Evolutionary conservation across 2,329 filamentous ascomycete species (phyloP).

Genomic region (Chaetomiaceae sp.): DNA sequence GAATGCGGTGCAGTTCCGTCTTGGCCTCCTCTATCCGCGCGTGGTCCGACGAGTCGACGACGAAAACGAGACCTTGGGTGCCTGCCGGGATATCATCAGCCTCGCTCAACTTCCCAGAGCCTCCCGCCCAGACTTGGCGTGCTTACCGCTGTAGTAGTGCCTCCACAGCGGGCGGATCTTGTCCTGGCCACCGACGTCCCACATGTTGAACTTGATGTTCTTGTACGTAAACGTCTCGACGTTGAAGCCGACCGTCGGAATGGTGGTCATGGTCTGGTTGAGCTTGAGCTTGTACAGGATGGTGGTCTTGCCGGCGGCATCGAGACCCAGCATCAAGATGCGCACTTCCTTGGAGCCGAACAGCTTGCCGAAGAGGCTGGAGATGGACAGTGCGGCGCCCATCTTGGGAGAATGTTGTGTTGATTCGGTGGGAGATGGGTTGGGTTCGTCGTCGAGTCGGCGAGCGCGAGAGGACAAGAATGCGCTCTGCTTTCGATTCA

Average conservation of each 20-base stretch:
- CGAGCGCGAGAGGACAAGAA: no score
- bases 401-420: constrained; percentile 48
- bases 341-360: constrained; percentile 99
- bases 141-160: constrained; percentile 84
- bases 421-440: background rate
- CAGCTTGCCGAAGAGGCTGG: constrained; percentile 97
- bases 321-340: constrained; percentile 94
- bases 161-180: constrained; percentile 97
- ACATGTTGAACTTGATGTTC: constrained; percentile 99
- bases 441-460: background rate
- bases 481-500: no score
- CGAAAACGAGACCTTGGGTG: constrained; percentile 97
- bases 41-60: constrained; percentile 92
- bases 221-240: constrained; percentile 98
- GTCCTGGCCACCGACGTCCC: constrained; percentile 98
- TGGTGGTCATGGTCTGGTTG: constrained; percentile 95
- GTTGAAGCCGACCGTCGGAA: constrained; percentile 98
- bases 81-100: constrained; percentile 43
- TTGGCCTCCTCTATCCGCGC: constrained; percentile 88
- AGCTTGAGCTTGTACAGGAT: constrained; percentile 99
- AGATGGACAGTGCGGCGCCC: constrained; percentile 75
- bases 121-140: no score
- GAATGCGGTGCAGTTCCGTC: constrained; percentile 92
- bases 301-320: constrained; percentile 97
- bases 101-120: background rate